phyloP scores from a whole-genome alignment of 371 early-diverging fungal genomes.

The Rhizomucor pusillus region DNA sequence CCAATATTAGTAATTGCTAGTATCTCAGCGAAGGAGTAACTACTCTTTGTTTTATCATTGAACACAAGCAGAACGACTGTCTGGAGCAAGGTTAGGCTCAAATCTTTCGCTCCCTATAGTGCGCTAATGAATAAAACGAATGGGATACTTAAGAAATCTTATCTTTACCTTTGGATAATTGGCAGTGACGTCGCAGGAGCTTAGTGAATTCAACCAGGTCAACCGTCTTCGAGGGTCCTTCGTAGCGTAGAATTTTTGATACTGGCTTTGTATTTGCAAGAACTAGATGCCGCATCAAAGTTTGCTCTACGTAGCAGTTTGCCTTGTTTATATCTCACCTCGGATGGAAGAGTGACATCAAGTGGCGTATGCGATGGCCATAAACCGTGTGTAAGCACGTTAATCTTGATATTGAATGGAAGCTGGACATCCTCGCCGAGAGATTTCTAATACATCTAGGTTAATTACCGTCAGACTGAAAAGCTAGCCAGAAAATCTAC shows the following conservation, averaged over 20 bases:
- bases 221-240: constrained; percentile 77
- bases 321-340: constrained; percentile 33
- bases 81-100: constrained; percentile 71
- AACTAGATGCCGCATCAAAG: constrained; percentile 9
- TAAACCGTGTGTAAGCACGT: constrained; percentile 81
- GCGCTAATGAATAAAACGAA: not conserved
- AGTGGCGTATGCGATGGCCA: constrained; percentile 92
- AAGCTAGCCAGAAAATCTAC: constrained; percentile 28
- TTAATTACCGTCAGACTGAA: not conserved
- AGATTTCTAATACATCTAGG: not conserved
- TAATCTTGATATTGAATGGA: constrained; percentile 55
- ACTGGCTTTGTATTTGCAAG: constrained; percentile 63
- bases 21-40: constrained; percentile 69
- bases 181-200: constrained; percentile 73
- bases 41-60: constrained; percentile 51
- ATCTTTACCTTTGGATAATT: constrained; percentile 54
- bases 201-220: constrained; percentile 84
- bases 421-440: not conserved
- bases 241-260: constrained; percentile 71
- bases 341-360: constrained; percentile 63
- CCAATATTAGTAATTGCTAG: constrained; percentile 62
- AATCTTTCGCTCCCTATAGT: constrained; percentile 15
- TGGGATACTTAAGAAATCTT: not conserved
- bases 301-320: not conserved
- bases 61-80: constrained; percentile 76